Evolutionary conservation across 2,329 filamentous ascomycete species (phyloP).

Genomic region (Chrysoporthe deuterocubensis): DNA sequence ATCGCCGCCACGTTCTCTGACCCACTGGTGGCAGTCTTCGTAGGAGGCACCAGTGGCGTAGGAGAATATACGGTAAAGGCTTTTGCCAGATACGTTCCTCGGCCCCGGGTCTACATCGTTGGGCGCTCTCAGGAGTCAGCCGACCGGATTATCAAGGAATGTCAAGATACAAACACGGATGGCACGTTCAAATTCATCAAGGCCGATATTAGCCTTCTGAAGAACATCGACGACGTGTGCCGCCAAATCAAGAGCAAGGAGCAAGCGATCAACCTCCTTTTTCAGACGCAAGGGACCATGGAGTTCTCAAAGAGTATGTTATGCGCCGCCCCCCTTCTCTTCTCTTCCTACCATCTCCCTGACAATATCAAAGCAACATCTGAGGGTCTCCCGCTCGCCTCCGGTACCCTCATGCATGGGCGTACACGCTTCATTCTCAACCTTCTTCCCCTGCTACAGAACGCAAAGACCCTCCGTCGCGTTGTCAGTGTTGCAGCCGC

Average conservation of each 20-base stretch:
- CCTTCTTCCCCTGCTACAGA: conserved; percentile 40
- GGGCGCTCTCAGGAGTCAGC: conserved; percentile 45
- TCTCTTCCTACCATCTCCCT: background rate
- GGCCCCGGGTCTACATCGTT: conserved; percentile 53
- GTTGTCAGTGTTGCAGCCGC: conserved; percentile 31
- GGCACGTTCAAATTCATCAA: conserved; percentile 53
- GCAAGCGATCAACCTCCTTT: conserved; percentile 49
- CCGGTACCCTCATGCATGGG: conserved; percentile 37
- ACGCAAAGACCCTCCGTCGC: conserved; percentile 31
- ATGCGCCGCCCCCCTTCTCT: background rate
- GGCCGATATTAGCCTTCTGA: conserved; percentile 53
- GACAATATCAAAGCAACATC: conserved; percentile 11
- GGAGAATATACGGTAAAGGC: conserved; percentile 50
- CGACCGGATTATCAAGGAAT: conserved; percentile 43
- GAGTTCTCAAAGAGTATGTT: conserved; percentile 23
- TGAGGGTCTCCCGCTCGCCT: conserved; percentile 14
- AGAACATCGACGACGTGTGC: conserved; percentile 54
- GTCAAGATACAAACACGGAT: conserved; percentile 42
- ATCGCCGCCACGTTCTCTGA: conserved; percentile 33
- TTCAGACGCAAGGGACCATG: conserved; percentile 46
- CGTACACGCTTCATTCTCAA: conserved; percentile 44
- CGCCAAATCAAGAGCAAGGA: conserved; percentile 49
- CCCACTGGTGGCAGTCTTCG: conserved; percentile 49
- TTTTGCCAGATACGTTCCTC: conserved; percentile 43
- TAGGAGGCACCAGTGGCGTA: conserved; percentile 58